Evolutionary conservation across 1,139 yeast species (phyloP).

Genomic region (Hansenula sp.): DNA sequence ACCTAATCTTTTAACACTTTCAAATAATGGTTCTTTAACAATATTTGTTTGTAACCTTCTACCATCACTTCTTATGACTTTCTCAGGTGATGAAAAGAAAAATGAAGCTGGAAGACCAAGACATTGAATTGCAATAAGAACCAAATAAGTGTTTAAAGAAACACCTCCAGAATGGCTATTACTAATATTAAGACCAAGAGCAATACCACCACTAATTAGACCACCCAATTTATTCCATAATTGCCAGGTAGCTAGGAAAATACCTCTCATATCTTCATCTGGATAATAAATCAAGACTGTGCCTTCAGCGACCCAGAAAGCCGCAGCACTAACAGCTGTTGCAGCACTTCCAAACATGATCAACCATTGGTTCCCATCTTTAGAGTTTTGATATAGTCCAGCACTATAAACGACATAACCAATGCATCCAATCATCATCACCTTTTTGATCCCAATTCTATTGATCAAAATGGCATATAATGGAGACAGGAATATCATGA

Average conservation of each 20-base stretch:
- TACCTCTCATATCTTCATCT: conserved; percentile 19
- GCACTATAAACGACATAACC: conserved; percentile 26
- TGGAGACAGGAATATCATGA: conserved; percentile 22
- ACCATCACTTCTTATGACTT: conserved; percentile 21
- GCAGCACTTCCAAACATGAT: conserved; percentile 22
- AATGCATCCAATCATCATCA: conserved; percentile 17
- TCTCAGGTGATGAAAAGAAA: conserved; percentile 22
- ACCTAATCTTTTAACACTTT: conserved; percentile 9
- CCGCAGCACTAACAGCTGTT: conserved; percentile 23
- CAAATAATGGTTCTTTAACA: conserved; percentile 8
- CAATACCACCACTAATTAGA: conserved; percentile 23
- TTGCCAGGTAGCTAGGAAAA: conserved; percentile 26
- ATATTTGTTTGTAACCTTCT: conserved; percentile 14
- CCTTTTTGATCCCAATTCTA: conserved; percentile 51
- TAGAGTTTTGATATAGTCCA: conserved; percentile 25
- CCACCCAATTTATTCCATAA: conserved; percentile 23
- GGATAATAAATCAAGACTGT: conserved; percentile 24
- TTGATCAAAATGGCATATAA: conserved; percentile 24
- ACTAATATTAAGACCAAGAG: conserved; percentile 19
- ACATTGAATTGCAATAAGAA: conserved; percentile 23
- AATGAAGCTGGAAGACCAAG: conserved; percentile 20
- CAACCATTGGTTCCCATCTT: conserved; percentile 23
- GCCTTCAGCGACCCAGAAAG: conserved; percentile 26
- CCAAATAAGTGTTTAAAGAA: conserved; percentile 25
- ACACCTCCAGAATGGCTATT: conserved; percentile 17